Evolutionary conservation across 139 green algal species (phyloP), one percentile per base, ranked within the genome.

Genomic region (Auxenochlorella pyrenoidosa): DNA sequence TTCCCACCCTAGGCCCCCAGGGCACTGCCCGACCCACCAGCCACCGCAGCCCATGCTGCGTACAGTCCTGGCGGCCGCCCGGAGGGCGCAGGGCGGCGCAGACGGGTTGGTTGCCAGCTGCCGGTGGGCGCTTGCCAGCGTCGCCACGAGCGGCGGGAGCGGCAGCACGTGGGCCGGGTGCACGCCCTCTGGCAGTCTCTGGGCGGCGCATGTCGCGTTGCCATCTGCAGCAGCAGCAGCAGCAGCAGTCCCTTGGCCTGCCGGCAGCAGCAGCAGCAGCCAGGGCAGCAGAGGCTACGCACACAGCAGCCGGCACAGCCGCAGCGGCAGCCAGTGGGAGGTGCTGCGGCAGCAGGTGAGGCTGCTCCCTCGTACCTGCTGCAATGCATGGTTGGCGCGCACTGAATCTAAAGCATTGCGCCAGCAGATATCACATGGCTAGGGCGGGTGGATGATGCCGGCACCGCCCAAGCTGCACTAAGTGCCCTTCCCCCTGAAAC

Each of bases 341-440:
- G 79, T 90, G 54, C 51, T 90, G 28, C 81, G 66, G 26, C 41
- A 88, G 16, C 82, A 87, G 82, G 82, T 87, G 47, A 21, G 44
- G 51, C 16, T 75, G 21, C 2, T 38, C 2, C 66, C 30, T 72
- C 5, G 26, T 72, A 30, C 13, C 38, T n/a, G n/a, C n/a, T n/a
- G n/a, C n/a, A n/a, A n/a, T 41, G 24, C 41, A 24, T 13, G 22
- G 41, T 60, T 1, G 8, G 2, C 21, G 36, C 10, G 70, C 3
- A 36, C 8, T 34, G 63, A 18, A 36, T 6, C 2, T 3, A 5
- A 30, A 26, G 21, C 3, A 3, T 30, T 68, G 59, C 59, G 13
- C 8, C 59, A 68, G 59, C 59, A 22, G 32, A 18, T 58, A 6
- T 58, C 12, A 12, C 8, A 32, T 26, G 68, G 32, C 43, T 30